These are phyloP conservation scores for Chloris gayana DNA, from an alignment of 176 grass and related monocot genomes.

Conservation along the genomic window DNA sequence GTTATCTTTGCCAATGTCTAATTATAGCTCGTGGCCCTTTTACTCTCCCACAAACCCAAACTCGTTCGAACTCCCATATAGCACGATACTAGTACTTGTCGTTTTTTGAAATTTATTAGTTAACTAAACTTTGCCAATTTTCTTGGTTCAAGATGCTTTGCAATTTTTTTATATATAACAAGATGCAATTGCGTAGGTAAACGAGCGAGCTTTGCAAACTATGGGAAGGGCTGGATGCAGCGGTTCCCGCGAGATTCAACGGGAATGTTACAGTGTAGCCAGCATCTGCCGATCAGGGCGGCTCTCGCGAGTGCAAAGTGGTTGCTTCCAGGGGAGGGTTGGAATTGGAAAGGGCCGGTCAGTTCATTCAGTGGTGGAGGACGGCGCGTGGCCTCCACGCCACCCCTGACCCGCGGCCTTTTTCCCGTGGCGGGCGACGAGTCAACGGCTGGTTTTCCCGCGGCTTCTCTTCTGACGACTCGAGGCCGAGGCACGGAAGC, in stretches of 20 bases:
- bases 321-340: too few relatives aligned
- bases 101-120: too few relatives aligned
- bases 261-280: too few relatives aligned
- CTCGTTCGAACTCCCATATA: not conserved
- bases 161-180: too few relatives aligned
- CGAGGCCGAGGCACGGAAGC: too few relatives aligned
- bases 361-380: not conserved
- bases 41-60: not conserved
- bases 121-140: too few relatives aligned
- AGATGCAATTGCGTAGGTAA: not conserved
- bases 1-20: not conserved
- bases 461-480: not conserved
- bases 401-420: not conserved
- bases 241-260: too few relatives aligned
- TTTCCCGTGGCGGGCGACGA: not conserved
- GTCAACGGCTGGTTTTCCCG: not conserved
- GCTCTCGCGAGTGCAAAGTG: too few relatives aligned
- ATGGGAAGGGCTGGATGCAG: too few relatives aligned
- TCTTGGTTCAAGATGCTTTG: too few relatives aligned
- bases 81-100: too few relatives aligned
- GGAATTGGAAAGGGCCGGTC: not conserved
- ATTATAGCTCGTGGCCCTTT: not conserved
- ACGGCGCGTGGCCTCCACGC: conserved; percentile 15
- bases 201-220: not conserved
- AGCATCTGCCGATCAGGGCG: too few relatives aligned